phyloP scores from a whole-genome alignment of 2,329 filamentous ascomycete species.

The Aspergillus quadrilineatus region DNA sequence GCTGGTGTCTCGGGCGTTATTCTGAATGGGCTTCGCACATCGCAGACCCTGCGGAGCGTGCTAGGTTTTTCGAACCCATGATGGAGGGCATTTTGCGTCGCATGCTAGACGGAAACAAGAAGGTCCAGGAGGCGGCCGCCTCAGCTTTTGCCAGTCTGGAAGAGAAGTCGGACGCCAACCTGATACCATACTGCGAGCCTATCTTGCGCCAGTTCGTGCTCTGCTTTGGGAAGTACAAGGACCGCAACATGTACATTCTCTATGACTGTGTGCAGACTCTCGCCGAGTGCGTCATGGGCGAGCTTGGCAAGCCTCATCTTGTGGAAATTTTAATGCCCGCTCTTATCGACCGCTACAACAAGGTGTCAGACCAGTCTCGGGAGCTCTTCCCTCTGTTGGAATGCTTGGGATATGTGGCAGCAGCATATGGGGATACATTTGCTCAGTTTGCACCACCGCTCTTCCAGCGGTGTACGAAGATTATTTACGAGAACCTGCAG shows the following conservation, averaged over 20 bases:
- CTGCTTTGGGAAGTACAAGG: conserved; percentile 95
- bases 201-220: conserved; percentile 89
- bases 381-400: conserved; percentile 96
- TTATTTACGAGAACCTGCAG: conserved; percentile 89
- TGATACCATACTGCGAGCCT: conserved; percentile 82
- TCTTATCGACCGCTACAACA: conserved; percentile 82
- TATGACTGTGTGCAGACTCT: conserved; percentile 98
- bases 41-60: conserved; percentile 63
- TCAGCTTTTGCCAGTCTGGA: conserved; percentile 96
- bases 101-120: conserved; percentile 97
- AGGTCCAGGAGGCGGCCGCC: conserved; percentile 92
- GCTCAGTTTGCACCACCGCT: conserved; percentile 82
- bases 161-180: conserved; percentile 78
- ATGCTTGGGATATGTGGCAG: conserved; percentile 90
- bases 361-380: conserved; percentile 80
- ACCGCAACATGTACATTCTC: conserved; percentile 97
- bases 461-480: conserved; percentile 82
- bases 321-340: conserved; percentile 88
- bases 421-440: conserved; percentile 78
- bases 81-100: conserved; percentile 93
- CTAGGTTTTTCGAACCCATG: conserved; percentile 85
- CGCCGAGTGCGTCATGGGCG: conserved; percentile 82
- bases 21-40: conserved; percentile 87
- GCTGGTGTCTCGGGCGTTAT: conserved; percentile 94
- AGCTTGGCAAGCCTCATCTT: conserved; percentile 77